Conservation (phyloP, 2,329 filamentous ascomycete genomes). For the Coleophoma crateriformis region DNA sequence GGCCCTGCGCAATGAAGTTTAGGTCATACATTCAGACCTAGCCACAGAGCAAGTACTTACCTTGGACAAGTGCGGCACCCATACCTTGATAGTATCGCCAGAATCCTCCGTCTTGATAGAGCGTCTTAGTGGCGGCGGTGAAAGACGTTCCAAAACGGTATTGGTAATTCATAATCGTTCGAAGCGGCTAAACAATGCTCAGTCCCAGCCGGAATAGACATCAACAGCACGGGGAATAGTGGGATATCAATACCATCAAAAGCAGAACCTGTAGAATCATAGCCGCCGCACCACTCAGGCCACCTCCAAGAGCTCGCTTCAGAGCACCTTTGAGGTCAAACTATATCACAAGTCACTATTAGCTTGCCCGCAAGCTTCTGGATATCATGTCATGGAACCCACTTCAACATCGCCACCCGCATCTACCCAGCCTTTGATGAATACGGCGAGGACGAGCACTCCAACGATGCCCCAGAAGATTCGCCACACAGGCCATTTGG, state of each 20-base stretch:
- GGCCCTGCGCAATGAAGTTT: slow-evolving; percentile 27
- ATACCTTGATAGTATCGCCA: slow-evolving; percentile 40
- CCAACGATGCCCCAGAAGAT: slow-evolving; percentile 29
- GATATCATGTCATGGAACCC: slow-evolving; percentile 6
- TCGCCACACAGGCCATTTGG: slow-evolving; percentile 29
- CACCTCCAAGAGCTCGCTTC: slow-evolving; percentile 38
- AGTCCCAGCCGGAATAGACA: background rate
- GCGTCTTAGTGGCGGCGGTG: slow-evolving; percentile 30
- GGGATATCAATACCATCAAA: slow-evolving; percentile 33
- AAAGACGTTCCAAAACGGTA: slow-evolving; percentile 41
- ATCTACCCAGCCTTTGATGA: slow-evolving; percentile 41
- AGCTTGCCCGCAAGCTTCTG: background rate
- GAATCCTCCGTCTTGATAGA: slow-evolving; percentile 36
- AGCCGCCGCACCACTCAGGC: slow-evolving; percentile 40
- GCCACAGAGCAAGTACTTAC: slow-evolving; percentile 13
- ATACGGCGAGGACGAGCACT: slow-evolving; percentile 28
- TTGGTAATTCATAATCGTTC: slow-evolving; percentile 46
- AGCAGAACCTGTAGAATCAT: slow-evolving; percentile 43
- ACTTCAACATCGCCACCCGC: slow-evolving; percentile 33
- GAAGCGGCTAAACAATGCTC: slow-evolving; percentile 31
- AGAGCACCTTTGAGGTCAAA: slow-evolving; percentile 40
- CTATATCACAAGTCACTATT: slow-evolving; percentile 18
- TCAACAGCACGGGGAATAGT: background rate
- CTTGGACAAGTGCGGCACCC: slow-evolving; percentile 38
- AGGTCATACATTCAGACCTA: background rate